phyloP scores from a whole-genome alignment of 371 early-diverging fungal species.

The Chytridium lagenaria region DNA sequence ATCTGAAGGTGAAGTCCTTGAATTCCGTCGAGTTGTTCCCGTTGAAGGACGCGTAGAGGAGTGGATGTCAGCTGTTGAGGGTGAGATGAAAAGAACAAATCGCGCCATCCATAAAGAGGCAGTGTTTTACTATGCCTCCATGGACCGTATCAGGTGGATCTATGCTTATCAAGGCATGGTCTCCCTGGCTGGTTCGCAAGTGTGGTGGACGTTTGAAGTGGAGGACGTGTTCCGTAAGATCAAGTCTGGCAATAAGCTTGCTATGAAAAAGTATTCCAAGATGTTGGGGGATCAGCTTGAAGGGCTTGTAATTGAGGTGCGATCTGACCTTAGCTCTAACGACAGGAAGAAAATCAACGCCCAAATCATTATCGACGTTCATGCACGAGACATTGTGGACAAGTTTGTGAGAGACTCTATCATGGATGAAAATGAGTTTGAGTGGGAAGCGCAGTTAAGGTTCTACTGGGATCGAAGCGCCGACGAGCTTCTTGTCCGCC shows the following conservation, averaged over 20 bases:
- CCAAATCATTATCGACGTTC: constrained; percentile 68
- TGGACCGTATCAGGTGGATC: constrained; percentile 61
- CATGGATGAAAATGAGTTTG: constrained; percentile 64
- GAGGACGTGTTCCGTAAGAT: constrained; percentile 66
- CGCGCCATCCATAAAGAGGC: constrained; percentile 64
- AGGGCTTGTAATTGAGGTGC: constrained; percentile 56
- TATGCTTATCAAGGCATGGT: constrained; percentile 64
- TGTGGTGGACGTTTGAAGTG: constrained; percentile 73
- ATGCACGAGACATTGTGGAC: constrained; percentile 66
- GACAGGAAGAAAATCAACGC: constrained; percentile 65
- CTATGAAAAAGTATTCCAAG: constrained; percentile 63
- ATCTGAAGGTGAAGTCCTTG: constrained; percentile 59
- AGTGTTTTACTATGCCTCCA: constrained; percentile 59
- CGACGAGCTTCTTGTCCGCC: constrained; percentile 58
- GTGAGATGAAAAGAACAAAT: constrained; percentile 65
- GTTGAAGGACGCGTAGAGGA: constrained; percentile 65
- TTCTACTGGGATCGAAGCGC: constrained; percentile 60
- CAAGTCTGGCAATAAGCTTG: constrained; percentile 63
- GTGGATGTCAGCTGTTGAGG: constrained; percentile 64
- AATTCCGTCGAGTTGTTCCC: constrained; percentile 54
- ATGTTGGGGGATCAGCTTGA: constrained; percentile 61
- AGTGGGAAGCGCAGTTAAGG: constrained; percentile 64
- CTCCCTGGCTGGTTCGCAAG: constrained; percentile 61
- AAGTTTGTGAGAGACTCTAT: constrained; percentile 64
- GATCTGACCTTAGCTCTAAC: constrained; percentile 58